Base-by-base conservation (phyloP, 768 basidiomycete genomes). In the Dacryopinax primogenitus region DNA sequence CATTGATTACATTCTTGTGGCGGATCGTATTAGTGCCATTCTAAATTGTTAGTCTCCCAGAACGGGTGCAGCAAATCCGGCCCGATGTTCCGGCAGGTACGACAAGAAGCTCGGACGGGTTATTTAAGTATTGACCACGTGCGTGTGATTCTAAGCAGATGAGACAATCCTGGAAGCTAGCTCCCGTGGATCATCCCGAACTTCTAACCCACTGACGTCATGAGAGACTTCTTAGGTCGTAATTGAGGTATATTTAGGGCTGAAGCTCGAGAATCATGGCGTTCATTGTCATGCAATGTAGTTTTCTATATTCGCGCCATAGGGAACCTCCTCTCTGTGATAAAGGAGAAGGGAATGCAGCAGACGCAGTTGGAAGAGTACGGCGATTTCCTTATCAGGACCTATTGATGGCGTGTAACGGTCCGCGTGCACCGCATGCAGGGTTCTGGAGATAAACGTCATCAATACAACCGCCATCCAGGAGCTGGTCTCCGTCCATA, bases 201-300 rank as follows among this genome's bases (percentile, higher is more conserved):
- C 51, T 58, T 58, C 51, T 30, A 13, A 30, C 51, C 32, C 51
- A 13, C 32, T 58, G 51, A 58, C 51, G 51, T 58, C 51, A 58
- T 58, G 30, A 13, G 51, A 30, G 51, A 28, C 51, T 28, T 58
- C 30, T 26, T 58, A 3, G 51, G 13, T 28, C 51, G 51, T 58
- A 6, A 58, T 37, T n/a, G n/a, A n/a, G n/a, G n/a, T n/a, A n/a
- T n/a, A n/a, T n/a, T n/a, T n/a, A n/a, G n/a, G n/a, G n/a, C n/a
- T n/a, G n/a, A n/a, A n/a, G n/a, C n/a, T n/a, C n/a, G n/a, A n/a
- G n/a, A n/a, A n/a, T n/a, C n/a, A n/a, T n/a, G n/a, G n/a, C n/a
- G n/a, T n/a, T n/a, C n/a, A n/a, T n/a, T n/a, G n/a, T n/a, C n/a
- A n/a, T n/a, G n/a, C n/a, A n/a, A n/a, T 39, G 37, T n/a, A 39